Conservation (phyloP, 495 filamentous ascomycete species). For the Trichoderma orchidacearum region DNA sequence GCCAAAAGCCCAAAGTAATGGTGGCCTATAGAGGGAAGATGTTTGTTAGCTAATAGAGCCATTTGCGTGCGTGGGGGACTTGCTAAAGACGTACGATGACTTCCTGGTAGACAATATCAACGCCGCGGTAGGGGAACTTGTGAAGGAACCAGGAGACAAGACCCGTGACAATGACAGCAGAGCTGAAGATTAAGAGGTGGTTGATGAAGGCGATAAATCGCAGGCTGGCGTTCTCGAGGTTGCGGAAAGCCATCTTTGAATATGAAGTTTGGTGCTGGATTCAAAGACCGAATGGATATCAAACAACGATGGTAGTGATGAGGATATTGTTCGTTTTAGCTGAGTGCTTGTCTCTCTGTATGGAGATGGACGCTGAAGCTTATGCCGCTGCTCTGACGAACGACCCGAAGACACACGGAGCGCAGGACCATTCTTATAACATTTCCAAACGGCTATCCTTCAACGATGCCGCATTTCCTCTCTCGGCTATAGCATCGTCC, state of each 20-base stretch:
- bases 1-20: neutral
- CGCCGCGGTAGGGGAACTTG: neutral
- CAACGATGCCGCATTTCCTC: neutral
- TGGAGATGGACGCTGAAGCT: neutral
- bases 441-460: neutral
- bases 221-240: neutral
- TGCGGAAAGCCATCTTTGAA: neutral
- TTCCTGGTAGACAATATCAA: neutral
- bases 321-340: neutral
- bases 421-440: neutral
- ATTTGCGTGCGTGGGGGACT: neutral
- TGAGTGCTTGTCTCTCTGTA: neutral
- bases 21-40: neutral
- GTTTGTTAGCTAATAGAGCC: neutral
- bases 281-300: neutral
- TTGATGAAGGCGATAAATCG: neutral
- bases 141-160: neutral
- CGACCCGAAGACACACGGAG: neutral
- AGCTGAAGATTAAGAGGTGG: neutral
- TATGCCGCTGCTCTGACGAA: neutral
- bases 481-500: neutral
- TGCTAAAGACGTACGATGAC: conserved; percentile 1
- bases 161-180: neutral
- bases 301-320: neutral
- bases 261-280: neutral